Base-by-base conservation (phyloP, 768 basidiomycete species). In the Boletus huronensis region DNA sequence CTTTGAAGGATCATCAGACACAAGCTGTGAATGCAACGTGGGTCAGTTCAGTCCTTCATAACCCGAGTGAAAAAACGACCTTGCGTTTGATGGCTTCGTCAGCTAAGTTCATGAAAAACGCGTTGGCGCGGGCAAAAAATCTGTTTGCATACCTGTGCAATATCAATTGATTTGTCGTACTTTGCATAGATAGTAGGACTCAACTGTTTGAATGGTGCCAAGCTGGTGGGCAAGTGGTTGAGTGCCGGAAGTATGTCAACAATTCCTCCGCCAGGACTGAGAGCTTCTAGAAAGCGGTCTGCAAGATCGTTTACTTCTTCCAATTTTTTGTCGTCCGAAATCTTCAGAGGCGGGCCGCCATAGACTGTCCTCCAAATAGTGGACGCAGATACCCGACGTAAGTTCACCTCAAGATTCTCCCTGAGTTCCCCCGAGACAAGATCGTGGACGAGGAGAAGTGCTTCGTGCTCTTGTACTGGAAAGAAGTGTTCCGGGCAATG, bases 151-250 rank as follows among this genome's bases (percentile, higher is more conserved):
- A 53, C 16, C 55, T 56, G 17, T 25, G 23, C 19, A 34, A 19
- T n/a, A 9, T 50, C 29, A 48, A 38, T n/a, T 0, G 31, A 46
- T 10, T 9, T 11, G 16, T 32, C 17, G 34, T 26, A 5, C 17
- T 5, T 11, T 13, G 31, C 7, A 16, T 3, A 34, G 23, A 40
- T 23, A 13, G 14, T 19, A 31, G 38, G 44, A 55, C 50, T 7
- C 9, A 35, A 56, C 55, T 53, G 51, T 48, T 53, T 57, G 5
- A 57, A 57, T n/a, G 55, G 46, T 32, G 52, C 55, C 28, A 53
- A 19, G 29, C 34, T 48, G n/a, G 25, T 6, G 10, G 55, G 52
- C 21, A 57, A 28, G 29, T 56, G 25, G 35, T 48, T 48, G 5
- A 57, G 19, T 14, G 14, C 23, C 17, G 55, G 52, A 57, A 57